Percentiles rank a stretch among this genome's conserved stretches.
Conservation (phyloP, 164 flowering plant genomes). For the Hamamelis virginiana region DNA sequence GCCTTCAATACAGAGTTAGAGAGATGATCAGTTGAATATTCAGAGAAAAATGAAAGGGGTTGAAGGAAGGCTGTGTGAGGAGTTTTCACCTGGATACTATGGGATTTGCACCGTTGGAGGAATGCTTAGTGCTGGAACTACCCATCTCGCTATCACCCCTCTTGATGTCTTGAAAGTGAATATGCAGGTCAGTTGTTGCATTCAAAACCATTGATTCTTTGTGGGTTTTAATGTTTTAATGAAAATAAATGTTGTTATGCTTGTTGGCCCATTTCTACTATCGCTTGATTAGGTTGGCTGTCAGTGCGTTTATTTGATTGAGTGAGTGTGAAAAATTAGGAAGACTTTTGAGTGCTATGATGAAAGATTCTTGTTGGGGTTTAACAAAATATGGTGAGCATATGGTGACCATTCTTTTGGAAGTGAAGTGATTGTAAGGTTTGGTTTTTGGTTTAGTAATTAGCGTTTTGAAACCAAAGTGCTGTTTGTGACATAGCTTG, state of each 20-base stretch:
- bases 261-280: not conserved
- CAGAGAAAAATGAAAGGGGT: slow-evolving; percentile 8
- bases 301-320: not conserved
- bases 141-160: slow-evolving; percentile 39
- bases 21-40: not conserved
- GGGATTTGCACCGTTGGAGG: slow-evolving; percentile 37
- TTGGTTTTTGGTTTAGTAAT: not conserved
- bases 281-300: not conserved
- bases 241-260: not conserved
- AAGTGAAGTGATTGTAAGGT: not conserved
- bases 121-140: slow-evolving; percentile 42
- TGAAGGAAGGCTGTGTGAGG: slow-evolving; percentile 16
- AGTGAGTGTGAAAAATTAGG: not conserved
- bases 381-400: not conserved
- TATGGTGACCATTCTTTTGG: no score
- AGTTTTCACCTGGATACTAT: slow-evolving; percentile 32
- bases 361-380: not conserved
- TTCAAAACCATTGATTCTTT: not conserved
- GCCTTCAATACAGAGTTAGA: not conserved
- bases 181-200: slow-evolving; percentile 30
- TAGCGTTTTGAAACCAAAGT: not conserved
- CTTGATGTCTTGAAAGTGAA: slow-evolving; percentile 41
- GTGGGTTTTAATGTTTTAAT: not conserved
- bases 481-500: not conserved
- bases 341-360: not conserved